Percentiles rank a stretch among this genome's conserved stretches.
These are phyloP conservation scores for Colletotrichum scovillei DNA, from an alignment of 2,329 filamentous ascomycete genomes.

Conservation along the genomic window DNA sequence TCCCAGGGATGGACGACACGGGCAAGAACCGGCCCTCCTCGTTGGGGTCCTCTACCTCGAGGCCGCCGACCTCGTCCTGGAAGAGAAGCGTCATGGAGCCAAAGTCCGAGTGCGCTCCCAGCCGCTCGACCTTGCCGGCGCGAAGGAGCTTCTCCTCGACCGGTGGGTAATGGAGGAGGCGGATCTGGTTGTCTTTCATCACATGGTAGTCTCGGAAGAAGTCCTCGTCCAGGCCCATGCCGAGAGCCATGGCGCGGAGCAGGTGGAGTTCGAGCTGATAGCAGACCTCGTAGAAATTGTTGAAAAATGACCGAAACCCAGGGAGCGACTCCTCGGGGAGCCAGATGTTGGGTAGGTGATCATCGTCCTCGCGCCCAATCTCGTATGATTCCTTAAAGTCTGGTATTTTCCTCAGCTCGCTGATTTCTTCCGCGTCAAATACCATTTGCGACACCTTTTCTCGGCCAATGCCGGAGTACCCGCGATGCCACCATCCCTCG, in stretches of 20 bases:
- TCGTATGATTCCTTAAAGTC: conserved; percentile 55
- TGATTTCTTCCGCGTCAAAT: conserved; percentile 44
- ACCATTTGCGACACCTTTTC: conserved; percentile 50
- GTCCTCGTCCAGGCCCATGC: conserved; percentile 44
- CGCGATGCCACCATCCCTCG: conserved; percentile 49
- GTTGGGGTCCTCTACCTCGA: conserved; percentile 56
- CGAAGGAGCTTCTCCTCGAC: conserved; percentile 43
- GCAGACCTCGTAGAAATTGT: conserved; percentile 55
- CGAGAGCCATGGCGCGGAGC: conserved; percentile 58
- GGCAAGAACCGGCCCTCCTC: conserved; percentile 48
- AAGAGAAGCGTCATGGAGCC: conserved; percentile 59
- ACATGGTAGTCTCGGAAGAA: conserved; percentile 57
- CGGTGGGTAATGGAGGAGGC: conserved; percentile 66
- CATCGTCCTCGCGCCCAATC: conserved; percentile 47
- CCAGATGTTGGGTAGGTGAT: conserved; percentile 44
- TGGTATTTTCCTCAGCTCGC: conserved; percentile 42
- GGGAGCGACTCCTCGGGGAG: conserved; percentile 40
- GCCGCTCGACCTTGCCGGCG: conserved; percentile 35
- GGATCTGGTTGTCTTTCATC: conserved; percentile 68
- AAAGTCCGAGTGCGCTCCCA: conserved; percentile 46
- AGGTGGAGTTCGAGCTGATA: conserved; percentile 54
- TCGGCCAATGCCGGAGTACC: conserved; percentile 48
- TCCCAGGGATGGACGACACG: conserved; percentile 42
- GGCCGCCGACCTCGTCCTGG: conserved; percentile 56
- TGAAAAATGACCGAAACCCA: conserved; percentile 43